Evolutionary conservation across 1,284 basidiomycete species (phyloP).

Genomic region (Ganoderma sinense): DNA sequence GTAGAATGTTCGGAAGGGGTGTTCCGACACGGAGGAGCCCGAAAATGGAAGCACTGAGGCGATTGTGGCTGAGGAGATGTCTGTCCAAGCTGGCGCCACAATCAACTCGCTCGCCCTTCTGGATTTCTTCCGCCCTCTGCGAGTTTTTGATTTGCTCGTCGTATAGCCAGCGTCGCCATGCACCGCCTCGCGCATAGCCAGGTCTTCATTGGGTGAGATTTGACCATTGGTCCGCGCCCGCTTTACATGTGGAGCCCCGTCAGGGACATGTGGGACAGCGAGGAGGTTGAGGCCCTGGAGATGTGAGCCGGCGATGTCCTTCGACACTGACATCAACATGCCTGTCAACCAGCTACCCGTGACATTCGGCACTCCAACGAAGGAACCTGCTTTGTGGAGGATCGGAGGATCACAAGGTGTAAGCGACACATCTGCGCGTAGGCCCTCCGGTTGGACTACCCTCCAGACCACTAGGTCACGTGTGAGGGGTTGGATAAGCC

Average conservation of each 20-base stretch:
- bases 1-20: neutral
- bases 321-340: slow-evolving; percentile 3
- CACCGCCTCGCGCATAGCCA: neutral
- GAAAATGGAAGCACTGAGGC: neutral
- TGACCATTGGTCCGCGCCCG: neutral
- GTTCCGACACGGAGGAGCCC: neutral
- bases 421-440: neutral
- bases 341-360: slow-evolving; percentile 8
- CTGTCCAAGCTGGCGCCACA: neutral
- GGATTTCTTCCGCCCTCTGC: neutral
- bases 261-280: neutral
- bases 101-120: neutral
- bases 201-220: neutral
- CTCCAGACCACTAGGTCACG: neutral
- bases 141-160: neutral
- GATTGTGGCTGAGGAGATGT: neutral
- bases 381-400: neutral
- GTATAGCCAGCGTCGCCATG: neutral
- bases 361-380: neutral
- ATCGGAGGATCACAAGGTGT: neutral
- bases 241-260: neutral
- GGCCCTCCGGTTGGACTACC: neutral
- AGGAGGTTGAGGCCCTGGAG: neutral
- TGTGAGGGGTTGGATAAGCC: slow-evolving; percentile 10
- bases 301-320: neutral